Base-by-base conservation (phyloP, 1,284 basidiomycete species). In the Golubevia sp. region DNA sequence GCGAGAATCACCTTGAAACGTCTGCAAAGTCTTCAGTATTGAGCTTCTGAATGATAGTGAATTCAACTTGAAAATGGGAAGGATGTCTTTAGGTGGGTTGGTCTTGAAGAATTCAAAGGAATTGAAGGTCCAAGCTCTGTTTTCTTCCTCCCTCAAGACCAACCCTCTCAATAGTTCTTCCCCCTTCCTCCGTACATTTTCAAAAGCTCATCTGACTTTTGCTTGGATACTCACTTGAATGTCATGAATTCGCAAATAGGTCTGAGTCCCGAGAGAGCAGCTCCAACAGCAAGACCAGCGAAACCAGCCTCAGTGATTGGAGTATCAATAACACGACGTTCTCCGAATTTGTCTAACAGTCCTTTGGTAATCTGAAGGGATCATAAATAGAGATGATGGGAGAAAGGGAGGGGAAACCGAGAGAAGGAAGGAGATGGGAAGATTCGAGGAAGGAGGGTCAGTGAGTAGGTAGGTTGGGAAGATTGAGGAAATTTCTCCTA, bases 181-280 rank as follows among this genome's bases (percentile, higher is more conserved):
- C 52, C 18, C 21, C 30, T 26, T 23, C 21, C 21, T 20, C 23
- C 18, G 18, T 54, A 11, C 11, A 21, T 11, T 20, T 21, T 26
- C 52, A 54, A 21, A 57, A 49, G 23, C 21, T 30, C 2, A 26
- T 55, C 25, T 27, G n/a, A n/a, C n/a, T n/a, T n/a, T n/a, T n/a
- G n/a, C n/a, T n/a, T n/a, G n/a, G n/a, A n/a, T n/a, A n/a, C n/a
- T n/a, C n/a, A n/a, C n/a, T 83, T 83, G 74, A 93, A 96, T 8
- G 94, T 97, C 94, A 97, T 99, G 88, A 99, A 99, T 88, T 99
- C 97, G 89, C 97, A 99, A 80, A 99, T 89, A 67, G 97, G 97
- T 75, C 94, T 89, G 60, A 99, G 89, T 81, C 97, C 97, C 74
- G 93, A 90, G 55, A 99, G 88, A 58, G 93, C 97, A 65, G 97